Percentiles rank a stretch among this genome's conserved stretches.
These are phyloP conservation scores for Hypoxylon sp. DNA, from an alignment of 2,329 filamentous ascomycete genomes.

Conservation along the genomic window DNA sequence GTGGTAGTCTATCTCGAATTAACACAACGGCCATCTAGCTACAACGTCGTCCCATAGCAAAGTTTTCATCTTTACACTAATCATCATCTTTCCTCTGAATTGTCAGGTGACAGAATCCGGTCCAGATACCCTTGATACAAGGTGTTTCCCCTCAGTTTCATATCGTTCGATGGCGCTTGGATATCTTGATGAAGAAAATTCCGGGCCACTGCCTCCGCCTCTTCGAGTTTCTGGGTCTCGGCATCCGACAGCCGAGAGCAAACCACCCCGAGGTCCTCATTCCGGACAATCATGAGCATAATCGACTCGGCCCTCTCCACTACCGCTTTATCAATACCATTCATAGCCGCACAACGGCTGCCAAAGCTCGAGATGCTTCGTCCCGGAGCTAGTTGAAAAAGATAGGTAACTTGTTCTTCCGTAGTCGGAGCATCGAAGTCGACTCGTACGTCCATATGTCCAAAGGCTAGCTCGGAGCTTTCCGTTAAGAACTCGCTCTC, in stretches of 20 bases:
- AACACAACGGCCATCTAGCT: not conserved
- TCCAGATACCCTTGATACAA: conserved; percentile 41
- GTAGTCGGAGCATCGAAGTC: conserved; percentile 58
- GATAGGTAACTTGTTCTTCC: conserved; percentile 73
- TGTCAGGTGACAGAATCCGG: conserved; percentile 29
- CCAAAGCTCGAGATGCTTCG: conserved; percentile 85
- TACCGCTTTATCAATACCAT: conserved; percentile 77
- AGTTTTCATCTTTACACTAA: not conserved
- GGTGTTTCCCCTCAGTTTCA: conserved; percentile 5
- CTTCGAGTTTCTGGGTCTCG: conserved; percentile 72
- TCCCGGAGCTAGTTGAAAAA: conserved; percentile 75
- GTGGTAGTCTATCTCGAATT: not conserved
- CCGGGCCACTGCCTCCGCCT: conserved; percentile 69
- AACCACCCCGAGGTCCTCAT: conserved; percentile 77
- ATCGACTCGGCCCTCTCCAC: conserved; percentile 80
- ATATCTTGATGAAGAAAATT: conserved; percentile 61
- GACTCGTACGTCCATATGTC: conserved; percentile 75
- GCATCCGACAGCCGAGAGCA: conserved; percentile 71
- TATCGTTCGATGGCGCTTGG: conserved; percentile 21
- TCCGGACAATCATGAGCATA: conserved; percentile 69
- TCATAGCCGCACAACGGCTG: conserved; percentile 83
- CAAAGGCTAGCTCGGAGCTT: conserved; percentile 63
- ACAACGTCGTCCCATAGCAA: not conserved
- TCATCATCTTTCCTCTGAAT: not conserved
- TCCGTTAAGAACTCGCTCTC: conserved; percentile 65